A percentile compares a stretch with the other conserved stretches of the same genome.
phyloP scores from a whole-genome alignment of 768 basidiomycete genomes.

The Boletus rex-veris region DNA sequence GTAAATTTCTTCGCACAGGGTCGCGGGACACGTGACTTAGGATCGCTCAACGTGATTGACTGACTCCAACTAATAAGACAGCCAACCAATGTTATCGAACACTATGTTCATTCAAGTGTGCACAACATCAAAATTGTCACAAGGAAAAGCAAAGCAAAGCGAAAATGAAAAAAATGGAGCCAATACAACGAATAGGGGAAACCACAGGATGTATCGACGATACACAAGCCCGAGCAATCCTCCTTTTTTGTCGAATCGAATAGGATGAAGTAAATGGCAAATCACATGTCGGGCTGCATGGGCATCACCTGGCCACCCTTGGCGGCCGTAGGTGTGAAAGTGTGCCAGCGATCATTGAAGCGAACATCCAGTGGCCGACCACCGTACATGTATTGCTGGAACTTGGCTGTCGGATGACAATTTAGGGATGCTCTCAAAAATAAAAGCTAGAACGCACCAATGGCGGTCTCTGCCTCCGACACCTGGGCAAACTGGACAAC shows the following conservation, averaged over 20 bases:
- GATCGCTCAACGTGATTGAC: no score
- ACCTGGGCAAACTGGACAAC: slow-evolving; percentile 92
- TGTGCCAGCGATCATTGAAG: slow-evolving; percentile 96
- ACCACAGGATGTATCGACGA: neutral
- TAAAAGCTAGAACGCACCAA: slow-evolving; percentile 47
- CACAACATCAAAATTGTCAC: no score
- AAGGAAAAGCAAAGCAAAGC: no score
- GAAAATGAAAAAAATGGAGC: no score
- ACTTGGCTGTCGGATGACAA: slow-evolving; percentile 58
- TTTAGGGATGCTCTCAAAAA: neutral
- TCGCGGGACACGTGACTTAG: no score
- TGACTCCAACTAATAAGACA: no score
- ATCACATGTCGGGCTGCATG: slow-evolving; percentile 54
- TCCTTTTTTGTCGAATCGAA: neutral
- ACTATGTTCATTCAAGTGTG: no score
- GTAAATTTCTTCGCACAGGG: no score
- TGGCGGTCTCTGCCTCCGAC: slow-evolving; percentile 89
- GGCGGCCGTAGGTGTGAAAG: slow-evolving; percentile 83
- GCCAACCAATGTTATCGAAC: no score
- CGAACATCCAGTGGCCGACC: slow-evolving; percentile 87
- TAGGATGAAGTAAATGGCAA: neutral
- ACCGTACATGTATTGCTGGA: slow-evolving; percentile 94
- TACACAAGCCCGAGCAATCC: neutral
- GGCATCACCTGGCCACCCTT: slow-evolving; percentile 77
- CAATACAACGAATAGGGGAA: no score